Conservation (phyloP, 257 asterid species). For the Solanum bukasovii region DNA sequence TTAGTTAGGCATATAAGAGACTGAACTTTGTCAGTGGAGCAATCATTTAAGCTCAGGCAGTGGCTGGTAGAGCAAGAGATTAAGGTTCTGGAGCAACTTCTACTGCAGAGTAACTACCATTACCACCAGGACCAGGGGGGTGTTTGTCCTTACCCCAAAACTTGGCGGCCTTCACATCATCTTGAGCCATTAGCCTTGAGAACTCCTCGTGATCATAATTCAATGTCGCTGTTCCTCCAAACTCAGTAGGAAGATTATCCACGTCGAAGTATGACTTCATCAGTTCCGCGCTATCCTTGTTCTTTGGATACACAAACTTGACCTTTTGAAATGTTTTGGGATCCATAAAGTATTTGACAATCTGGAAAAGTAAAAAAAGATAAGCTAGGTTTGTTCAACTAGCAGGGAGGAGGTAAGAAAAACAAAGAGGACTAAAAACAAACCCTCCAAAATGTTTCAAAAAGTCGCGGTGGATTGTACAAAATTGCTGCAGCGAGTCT, state of each 20-base stretch:
- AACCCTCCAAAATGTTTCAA: conserved; percentile 97
- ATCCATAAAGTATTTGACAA: conserved; percentile 83
- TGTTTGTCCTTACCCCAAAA: conserved; percentile 66
- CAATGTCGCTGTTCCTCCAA: conserved; percentile 83
- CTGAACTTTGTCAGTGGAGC: neutral
- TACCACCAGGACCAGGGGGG: neutral
- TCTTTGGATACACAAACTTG: conserved; percentile 87
- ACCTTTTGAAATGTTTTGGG: conserved; percentile 87
- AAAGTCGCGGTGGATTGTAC: conserved; percentile 82
- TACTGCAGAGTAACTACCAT: conserved; percentile 26
- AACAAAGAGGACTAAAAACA: conserved; percentile 1
- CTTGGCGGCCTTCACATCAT: conserved; percentile 61
- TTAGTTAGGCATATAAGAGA: neutral
- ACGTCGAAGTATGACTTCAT: conserved; percentile 69
- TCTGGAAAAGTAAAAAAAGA: conserved; percentile 30
- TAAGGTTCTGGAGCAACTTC: conserved; percentile 73
- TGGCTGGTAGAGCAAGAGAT: conserved; percentile 24
- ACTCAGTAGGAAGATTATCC: conserved; percentile 83
- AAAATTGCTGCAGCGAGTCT: conserved; percentile 78
- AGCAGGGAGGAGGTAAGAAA: neutral
- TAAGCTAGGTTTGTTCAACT: neutral
- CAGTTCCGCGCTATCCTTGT: conserved; percentile 80
- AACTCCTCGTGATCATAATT: conserved; percentile 86
- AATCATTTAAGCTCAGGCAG: neutral
- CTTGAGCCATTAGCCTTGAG: conserved; percentile 70